A percentile compares a stretch with the other conserved stretches of the same genome.
phyloP scores from a whole-genome alignment of 345 rosid genomes.

The Microcos paniculata region DNA sequence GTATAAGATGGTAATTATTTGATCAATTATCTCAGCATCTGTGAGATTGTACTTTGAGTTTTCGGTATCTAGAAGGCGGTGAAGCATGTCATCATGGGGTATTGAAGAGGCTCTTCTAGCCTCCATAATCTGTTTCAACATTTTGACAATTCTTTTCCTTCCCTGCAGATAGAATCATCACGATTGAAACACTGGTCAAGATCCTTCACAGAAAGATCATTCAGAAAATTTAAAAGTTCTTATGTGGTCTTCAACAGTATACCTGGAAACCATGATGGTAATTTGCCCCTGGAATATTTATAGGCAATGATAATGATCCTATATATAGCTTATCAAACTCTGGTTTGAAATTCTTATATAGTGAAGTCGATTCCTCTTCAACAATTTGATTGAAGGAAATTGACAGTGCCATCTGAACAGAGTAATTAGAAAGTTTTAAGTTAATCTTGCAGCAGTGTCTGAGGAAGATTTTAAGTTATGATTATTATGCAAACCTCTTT shows the following conservation, averaged over 20 bases:
- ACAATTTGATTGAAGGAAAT: constrained; percentile 57
- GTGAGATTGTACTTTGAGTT: constrained; percentile 39
- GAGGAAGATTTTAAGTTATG: background rate
- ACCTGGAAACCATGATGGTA: constrained; percentile 74
- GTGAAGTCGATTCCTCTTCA: constrained; percentile 39
- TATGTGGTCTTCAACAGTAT: background rate
- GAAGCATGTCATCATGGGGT: constrained; percentile 56
- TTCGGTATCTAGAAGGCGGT: constrained; percentile 46
- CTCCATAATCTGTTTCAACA: constrained; percentile 51
- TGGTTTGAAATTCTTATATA: constrained; percentile 40
- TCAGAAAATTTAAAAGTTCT: background rate
- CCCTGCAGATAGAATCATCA: constrained; percentile 44
- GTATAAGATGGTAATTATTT: constrained; percentile 67
- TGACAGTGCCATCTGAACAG: constrained; percentile 63
- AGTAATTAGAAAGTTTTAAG: background rate
- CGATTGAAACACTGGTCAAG: background rate
- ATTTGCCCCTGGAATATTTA: constrained; percentile 73
- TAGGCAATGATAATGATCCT: constrained; percentile 84
- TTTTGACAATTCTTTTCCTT: constrained; percentile 54
- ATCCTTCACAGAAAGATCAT: background rate
- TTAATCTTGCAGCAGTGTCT: background rate
- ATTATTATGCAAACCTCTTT: constrained; percentile 49
- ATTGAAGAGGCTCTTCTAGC: constrained; percentile 54
- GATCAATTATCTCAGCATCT: constrained; percentile 74
- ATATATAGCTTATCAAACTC: constrained; percentile 67